phyloP scores from a whole-genome alignment of 2,329 filamentous ascomycete genomes.

The Aureobasidium sp. region DNA sequence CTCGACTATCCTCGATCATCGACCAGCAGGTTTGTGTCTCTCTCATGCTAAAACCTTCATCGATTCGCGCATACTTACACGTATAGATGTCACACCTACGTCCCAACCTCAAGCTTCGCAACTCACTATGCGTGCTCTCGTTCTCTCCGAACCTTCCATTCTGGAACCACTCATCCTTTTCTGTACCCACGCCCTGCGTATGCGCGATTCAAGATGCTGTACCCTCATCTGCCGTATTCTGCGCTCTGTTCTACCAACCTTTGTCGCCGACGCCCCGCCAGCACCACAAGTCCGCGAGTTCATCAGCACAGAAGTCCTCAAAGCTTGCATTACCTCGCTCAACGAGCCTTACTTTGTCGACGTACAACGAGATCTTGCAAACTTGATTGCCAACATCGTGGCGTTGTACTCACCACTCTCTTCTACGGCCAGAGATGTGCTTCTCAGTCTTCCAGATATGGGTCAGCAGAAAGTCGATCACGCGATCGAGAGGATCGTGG shows the following conservation, averaged over 20 bases:
- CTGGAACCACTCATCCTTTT: constrained; percentile 87
- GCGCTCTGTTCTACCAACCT: constrained; percentile 75
- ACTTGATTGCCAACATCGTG: constrained; percentile 79
- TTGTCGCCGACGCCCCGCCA: constrained; percentile 42
- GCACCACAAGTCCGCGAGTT: constrained; percentile 73
- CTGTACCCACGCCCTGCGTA: constrained; percentile 80
- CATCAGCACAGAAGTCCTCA: constrained; percentile 80
- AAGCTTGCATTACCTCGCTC: constrained; percentile 81
- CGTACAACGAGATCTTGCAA: constrained; percentile 83
- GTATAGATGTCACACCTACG: constrained; percentile 18
- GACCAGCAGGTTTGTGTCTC: not conserved
- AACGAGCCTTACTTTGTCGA: constrained; percentile 97
- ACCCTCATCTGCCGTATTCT: constrained; percentile 81
- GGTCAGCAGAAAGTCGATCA: constrained; percentile 58
- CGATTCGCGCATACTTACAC: not conserved
- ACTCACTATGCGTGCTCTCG: constrained; percentile 66
- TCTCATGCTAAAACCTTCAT: not conserved
- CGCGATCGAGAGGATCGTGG: constrained; percentile 35
- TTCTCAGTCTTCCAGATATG: constrained; percentile 76
- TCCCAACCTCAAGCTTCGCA: constrained; percentile 33
- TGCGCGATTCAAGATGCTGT: constrained; percentile 84
- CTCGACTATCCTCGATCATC: constrained; percentile 69
- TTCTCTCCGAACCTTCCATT: constrained; percentile 68
- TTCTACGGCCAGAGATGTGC: constrained; percentile 62
- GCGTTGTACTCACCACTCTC: constrained; percentile 66